These are phyloP conservation scores for Suhomyces atakaporum DNA, from an alignment of 1,139 yeast species.

Conservation along the genomic window DNA sequence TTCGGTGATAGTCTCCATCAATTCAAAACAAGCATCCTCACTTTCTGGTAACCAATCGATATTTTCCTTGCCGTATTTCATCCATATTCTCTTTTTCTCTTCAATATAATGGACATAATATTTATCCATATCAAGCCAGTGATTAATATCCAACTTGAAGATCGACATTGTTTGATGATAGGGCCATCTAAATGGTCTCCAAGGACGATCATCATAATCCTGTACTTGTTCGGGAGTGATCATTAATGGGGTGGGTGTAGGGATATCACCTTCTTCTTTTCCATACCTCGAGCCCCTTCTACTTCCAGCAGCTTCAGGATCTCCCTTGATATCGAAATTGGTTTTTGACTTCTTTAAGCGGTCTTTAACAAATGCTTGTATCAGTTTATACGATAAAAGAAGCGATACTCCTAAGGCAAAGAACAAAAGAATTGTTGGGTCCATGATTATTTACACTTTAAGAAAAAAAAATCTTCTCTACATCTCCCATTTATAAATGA, in stretches of 20 bases:
- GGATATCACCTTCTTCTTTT: constrained; percentile 22
- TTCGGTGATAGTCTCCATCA: constrained; percentile 60
- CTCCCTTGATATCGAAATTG: constrained; percentile 3
- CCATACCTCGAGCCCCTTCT: constrained; percentile 16
- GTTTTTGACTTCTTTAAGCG: background rate
- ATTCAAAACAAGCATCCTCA: constrained; percentile 61
- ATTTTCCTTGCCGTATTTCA: constrained; percentile 60
- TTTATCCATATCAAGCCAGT: constrained; percentile 81
- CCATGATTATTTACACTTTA: background rate
- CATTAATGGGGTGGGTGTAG: constrained; percentile 59
- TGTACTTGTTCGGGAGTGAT: constrained; percentile 68
- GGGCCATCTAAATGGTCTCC: constrained; percentile 83
- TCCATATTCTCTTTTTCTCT: constrained; percentile 60
- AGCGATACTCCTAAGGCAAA: constrained; percentile 17
- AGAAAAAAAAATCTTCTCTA: background rate
- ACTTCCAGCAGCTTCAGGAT: constrained; percentile 14
- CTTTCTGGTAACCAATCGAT: constrained; percentile 70
- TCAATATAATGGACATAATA: constrained; percentile 66
- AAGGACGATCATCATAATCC: constrained; percentile 70
- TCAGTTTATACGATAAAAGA: constrained; percentile 21
- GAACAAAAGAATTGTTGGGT: constrained; percentile 14
- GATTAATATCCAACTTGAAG: constrained; percentile 66
- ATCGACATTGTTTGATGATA: constrained; percentile 81
- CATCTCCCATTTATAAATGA: background rate
- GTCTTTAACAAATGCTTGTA: constrained; percentile 8